Evolutionary conservation across 2,329 filamentous ascomycete genomes (phyloP), one percentile per base, ranked within the genome.

Genomic region (Calonectria pseudoturangicola): DNA sequence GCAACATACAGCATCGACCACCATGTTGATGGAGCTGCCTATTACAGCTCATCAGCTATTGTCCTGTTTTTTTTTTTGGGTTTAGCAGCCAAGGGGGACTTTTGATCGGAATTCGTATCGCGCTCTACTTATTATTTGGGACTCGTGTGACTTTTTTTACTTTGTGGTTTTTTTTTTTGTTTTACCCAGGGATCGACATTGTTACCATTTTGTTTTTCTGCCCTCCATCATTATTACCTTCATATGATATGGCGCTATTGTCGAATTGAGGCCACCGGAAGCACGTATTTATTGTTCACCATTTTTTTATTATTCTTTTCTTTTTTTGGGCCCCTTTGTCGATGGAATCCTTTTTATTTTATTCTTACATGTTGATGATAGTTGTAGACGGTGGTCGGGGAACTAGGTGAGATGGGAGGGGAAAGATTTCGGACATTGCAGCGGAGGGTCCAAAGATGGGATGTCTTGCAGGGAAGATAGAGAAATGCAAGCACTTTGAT

Each of bases 221-320:
- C 72, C 71, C 73, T 78, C 47, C 41, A 63, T 18, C n/a, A 60
- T 60, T 60, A 21, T 60, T 60, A 60, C 63, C 47, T 74, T 78
- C 73, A 79, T 80, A 74, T 77, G 75, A 74, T 76, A 72, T 73
- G 80, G 80, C 80, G 79, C 78, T 80, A 75, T 62, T 78, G 54
- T 54, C 71, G 80, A 81, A 71, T 77, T 54, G 69, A 74, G 66
- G 73, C 48, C 64, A 68, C 33, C 54, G 47, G 68, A 43, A 58
- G 60, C 58, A 65, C 58, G 60, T 65, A 65, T 41, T 67, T 51
- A 60, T 79, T 77, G 50, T 68, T 70, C 66, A 68, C 25, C 70
- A 66, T 64, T 76, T 54, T 58, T 72, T 72, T 66, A 66, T 72
- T 9, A 70, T 66, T 73, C 58, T 71, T 72, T 75, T 62, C 62